A percentile compares a stretch with the other conserved stretches of the same genome.
Evolutionary conservation across 768 basidiomycete species (phyloP).

Genomic region (Boletellus ananiceps): DNA sequence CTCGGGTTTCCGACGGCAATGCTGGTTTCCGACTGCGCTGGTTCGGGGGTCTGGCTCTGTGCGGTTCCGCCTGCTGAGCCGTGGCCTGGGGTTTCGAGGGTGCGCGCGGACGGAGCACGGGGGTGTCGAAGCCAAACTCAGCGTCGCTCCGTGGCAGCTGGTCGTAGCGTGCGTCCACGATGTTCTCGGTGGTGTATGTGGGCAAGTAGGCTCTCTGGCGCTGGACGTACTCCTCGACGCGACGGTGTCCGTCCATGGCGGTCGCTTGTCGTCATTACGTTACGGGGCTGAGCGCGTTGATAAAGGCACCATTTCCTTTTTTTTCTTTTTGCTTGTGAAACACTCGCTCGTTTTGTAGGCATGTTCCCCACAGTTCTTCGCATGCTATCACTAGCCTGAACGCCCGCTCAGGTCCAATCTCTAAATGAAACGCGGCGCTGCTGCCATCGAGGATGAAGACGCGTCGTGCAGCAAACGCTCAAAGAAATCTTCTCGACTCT

Average conservation of each 20-base stretch:
- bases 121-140: slow-evolving; percentile 47
- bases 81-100: slow-evolving; percentile 11
- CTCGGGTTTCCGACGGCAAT: neutral
- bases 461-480: slow-evolving; percentile 22
- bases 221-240: slow-evolving; percentile 45
- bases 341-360: neutral
- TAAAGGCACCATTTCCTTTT: neutral
- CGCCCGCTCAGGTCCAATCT: neutral
- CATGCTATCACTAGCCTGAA: neutral
- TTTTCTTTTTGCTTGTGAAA: neutral
- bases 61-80: neutral
- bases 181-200: slow-evolving; percentile 41
- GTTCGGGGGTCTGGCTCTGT: neutral
- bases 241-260: slow-evolving; percentile 25
- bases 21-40: neutral
- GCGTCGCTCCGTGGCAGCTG: slow-evolving; percentile 7
- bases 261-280: neutral
- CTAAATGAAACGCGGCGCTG: slow-evolving; percentile 22
- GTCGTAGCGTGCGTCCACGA: slow-evolving; percentile 8
- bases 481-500: slow-evolving; percentile 17
- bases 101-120: slow-evolving; percentile 48
- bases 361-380: neutral
- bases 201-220: slow-evolving; percentile 45
- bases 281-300: neutral
- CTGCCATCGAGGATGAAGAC: slow-evolving; percentile 6